A percentile compares a stretch with the other conserved stretches of the same genome.
phyloP scores from a whole-genome alignment of 2,329 filamentous ascomycete genomes.

The Aspergillus hiratsukae region DNA sequence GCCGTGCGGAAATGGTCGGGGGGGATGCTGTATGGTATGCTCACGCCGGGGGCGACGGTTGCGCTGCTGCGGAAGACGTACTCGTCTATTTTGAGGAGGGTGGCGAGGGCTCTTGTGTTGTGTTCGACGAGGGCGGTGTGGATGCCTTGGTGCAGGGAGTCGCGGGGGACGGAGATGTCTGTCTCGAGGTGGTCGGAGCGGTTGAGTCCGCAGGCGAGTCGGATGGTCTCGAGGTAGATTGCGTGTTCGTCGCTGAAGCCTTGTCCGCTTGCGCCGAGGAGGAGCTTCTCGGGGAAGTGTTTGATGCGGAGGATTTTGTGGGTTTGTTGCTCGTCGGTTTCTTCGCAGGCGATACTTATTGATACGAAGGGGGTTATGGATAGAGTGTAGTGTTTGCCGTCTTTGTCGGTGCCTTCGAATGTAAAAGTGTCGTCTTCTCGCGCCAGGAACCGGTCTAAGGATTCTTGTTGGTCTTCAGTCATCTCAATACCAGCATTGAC shows the following conservation, averaged over 20 bases:
- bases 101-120: conserved; percentile 28
- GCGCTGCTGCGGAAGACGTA: conserved; percentile 18
- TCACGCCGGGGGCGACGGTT: not conserved
- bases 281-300: conserved; percentile 26
- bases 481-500: conserved; percentile 22
- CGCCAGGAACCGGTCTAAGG: conserved; percentile 18
- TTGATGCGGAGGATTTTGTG: conserved; percentile 18
- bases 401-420: conserved; percentile 16
- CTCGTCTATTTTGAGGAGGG: conserved; percentile 38
- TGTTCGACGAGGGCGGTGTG: conserved; percentile 32
- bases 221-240: conserved; percentile 34
- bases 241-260: conserved; percentile 30
- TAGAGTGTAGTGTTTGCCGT: conserved; percentile 16
- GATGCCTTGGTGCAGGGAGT: conserved; percentile 37
- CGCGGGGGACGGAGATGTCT: conserved; percentile 25
- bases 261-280: conserved; percentile 24
- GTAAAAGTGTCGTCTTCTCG: conserved; percentile 10
- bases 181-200: conserved; percentile 8
- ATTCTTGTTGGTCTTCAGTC: conserved; percentile 11
- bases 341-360: conserved; percentile 16
- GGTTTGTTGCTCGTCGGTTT: conserved; percentile 2
- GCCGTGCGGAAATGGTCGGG: conserved; percentile 32
- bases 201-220: conserved; percentile 24
- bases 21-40: conserved; percentile 24
- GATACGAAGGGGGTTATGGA: conserved; percentile 16